Evolutionary conservation across 2,329 filamentous ascomycete genomes (phyloP).

Genomic region (Paracoccidioides lutzii): DNA sequence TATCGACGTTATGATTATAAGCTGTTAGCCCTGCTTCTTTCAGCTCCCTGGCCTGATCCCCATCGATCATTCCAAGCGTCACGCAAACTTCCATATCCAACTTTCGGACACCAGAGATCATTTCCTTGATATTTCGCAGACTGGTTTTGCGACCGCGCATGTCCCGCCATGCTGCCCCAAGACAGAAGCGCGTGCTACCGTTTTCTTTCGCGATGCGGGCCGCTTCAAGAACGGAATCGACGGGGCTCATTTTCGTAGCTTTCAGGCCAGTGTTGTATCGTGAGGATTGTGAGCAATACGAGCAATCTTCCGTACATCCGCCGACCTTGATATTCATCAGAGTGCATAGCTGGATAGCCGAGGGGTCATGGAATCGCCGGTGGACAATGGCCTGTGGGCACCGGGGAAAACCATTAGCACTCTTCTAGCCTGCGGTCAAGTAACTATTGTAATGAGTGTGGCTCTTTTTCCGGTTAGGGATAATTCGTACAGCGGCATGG

Average conservation of each 20-base stretch:
- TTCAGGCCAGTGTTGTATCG: constrained; percentile 66
- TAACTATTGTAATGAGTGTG: not conserved
- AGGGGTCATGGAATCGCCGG: constrained; percentile 71
- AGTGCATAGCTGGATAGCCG: constrained; percentile 80
- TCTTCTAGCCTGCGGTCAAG: too few relatives aligned
- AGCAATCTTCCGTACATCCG: constrained; percentile 83
- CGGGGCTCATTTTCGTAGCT: constrained; percentile 64
- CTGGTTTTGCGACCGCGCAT: constrained; percentile 82
- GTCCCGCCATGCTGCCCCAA: constrained; percentile 88
- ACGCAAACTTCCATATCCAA: constrained; percentile 88
- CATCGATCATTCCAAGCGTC: constrained; percentile 87
- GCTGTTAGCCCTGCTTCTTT: constrained; percentile 75
- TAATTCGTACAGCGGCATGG: constrained; percentile 50
- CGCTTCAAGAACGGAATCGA: constrained; percentile 68
- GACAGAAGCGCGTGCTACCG: constrained; percentile 83
- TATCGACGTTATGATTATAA: constrained; percentile 93
- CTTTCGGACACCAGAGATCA: constrained; percentile 67
- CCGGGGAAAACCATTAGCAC: not conserved
- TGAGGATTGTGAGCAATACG: constrained; percentile 82
- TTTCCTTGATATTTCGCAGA: constrained; percentile 70
- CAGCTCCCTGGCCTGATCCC: constrained; percentile 64
- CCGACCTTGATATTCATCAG: constrained; percentile 96
- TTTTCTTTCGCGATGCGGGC: constrained; percentile 67
- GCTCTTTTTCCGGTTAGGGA: not conserved
- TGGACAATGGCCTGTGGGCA: constrained; percentile 56